phyloP scores from a whole-genome alignment of 371 early-diverging fungal genomes.

The Apophysomyces trapeziformis region DNA sequence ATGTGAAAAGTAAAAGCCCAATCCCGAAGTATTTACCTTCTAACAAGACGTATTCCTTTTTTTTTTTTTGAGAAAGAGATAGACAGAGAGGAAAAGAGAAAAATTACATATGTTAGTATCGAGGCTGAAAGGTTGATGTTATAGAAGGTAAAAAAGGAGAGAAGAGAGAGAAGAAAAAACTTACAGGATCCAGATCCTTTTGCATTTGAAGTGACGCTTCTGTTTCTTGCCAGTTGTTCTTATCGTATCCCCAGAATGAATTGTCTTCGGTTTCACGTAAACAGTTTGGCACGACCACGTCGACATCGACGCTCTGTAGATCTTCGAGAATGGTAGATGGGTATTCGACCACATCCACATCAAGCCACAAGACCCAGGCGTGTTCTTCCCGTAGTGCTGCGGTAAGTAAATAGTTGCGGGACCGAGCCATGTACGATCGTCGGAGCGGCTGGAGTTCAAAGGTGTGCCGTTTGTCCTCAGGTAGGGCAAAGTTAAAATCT shows the following conservation, averaged over 20 bases:
- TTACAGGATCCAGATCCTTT: constrained; percentile 50
- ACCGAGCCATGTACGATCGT: constrained; percentile 60
- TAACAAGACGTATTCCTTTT: constrained; percentile 42
- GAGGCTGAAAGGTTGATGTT: neutral
- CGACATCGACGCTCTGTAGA: constrained; percentile 64
- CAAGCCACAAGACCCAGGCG: constrained; percentile 72
- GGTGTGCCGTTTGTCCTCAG: constrained; percentile 57
- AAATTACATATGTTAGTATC: too few species aligned
- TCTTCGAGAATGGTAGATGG: constrained; percentile 57
- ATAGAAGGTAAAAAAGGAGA: neutral
- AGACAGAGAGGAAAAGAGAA: constrained; percentile 6
- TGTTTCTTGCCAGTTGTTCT: constrained; percentile 72
- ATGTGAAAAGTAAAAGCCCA: constrained; percentile 1
- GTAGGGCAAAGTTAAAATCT: constrained; percentile 49
- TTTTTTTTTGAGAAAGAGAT: neutral
- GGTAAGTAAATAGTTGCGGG: constrained; percentile 61
- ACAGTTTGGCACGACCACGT: constrained; percentile 70
- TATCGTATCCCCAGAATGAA: constrained; percentile 61
- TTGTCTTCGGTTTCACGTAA: constrained; percentile 40
- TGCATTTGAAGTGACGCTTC: constrained; percentile 55
- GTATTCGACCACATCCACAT: constrained; percentile 67
- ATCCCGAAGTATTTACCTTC: constrained; percentile 30
- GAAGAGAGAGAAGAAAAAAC: neutral
- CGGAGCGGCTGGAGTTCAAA: constrained; percentile 57
- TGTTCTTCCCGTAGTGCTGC: constrained; percentile 58